Evolutionary conservation across 1,139 yeast genomes (phyloP), one percentile per base, ranked within the genome.

Genomic region (Tardiomyces digboiensis): DNA sequence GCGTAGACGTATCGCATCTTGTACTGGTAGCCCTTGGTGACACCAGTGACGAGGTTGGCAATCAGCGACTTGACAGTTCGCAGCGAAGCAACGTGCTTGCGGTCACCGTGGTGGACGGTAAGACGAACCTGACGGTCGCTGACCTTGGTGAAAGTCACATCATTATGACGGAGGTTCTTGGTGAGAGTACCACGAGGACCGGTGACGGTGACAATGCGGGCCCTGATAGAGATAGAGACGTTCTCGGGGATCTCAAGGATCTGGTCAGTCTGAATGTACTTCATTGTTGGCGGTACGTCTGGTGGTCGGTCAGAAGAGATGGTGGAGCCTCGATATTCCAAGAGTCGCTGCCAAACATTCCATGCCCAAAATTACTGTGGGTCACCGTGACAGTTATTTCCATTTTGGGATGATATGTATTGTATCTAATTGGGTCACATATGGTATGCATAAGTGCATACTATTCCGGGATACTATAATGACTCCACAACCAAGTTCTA

Each of bases 1-100:
- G 98, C 99, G 71, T 91, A 93, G 60, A 91, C 98, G 73, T 88
- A 89, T 80, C 97, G 87, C 96, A 91, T 82, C 88, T 91, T 91
- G 94, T 91, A 91, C 76, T 84, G 82, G 95, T 76, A 91, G 73
- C 98, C 97, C 79, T 83, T 83, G 72, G 98, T 91, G 68, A 91
- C 98, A 84, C 99, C 98, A 59, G 86, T 86, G 76, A 91, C 74
- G 81, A 91, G 74, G 87, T 93, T 91, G 68, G 87, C 70, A 65
- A 91, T 78, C 68, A 91, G 77, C 60, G 97, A 86, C 78, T 88
- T 88, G 73, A 91, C 97, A 55, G 98, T 91, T 81, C 97, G 89
- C 71, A 91, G 80, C 68, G 97, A 87, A 70, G 99, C 99, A 72
- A 91, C 97, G 77, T 91, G 98, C 82, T 91, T 91, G 82, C 97